Conservation (phyloP, 148 eudicot species). For the Arctostaphylos glauca region DNA sequence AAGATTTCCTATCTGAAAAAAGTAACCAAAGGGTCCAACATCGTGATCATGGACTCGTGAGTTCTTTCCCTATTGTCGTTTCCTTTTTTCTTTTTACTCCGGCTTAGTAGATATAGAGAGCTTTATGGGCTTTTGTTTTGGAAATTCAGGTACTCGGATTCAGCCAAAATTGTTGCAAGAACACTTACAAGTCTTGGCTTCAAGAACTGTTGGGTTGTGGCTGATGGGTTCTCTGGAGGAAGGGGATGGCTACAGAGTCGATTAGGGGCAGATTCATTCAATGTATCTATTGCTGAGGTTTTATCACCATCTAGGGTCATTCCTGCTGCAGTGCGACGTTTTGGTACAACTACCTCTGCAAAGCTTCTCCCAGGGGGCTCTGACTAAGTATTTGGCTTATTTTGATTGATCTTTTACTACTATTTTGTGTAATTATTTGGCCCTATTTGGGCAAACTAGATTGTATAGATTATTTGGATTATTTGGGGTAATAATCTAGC, state of each 20-base stretch:
- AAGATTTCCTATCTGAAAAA: slow-evolving; percentile 91
- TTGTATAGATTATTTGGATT: too few species aligned
- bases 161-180: slow-evolving; percentile 78
- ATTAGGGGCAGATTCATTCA: slow-evolving; percentile 72
- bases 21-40: slow-evolving; percentile 66
- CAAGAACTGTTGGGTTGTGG: slow-evolving; percentile 71
- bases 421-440: slow-evolving; percentile 11
- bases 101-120: neutral
- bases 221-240: slow-evolving; percentile 90
- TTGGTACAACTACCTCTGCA: slow-evolving; percentile 55
- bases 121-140: neutral
- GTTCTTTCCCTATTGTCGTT: slow-evolving; percentile 24
- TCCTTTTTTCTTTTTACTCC: too few species aligned
- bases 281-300: slow-evolving; percentile 58
- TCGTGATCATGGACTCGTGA: slow-evolving; percentile 94
- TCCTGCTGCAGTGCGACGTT: slow-evolving; percentile 48
- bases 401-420: neutral
- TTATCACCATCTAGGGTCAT: slow-evolving; percentile 77
- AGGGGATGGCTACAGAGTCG: slow-evolving; percentile 88
- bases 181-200: slow-evolving; percentile 73
- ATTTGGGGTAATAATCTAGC: too few species aligned
- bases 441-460: too few species aligned
- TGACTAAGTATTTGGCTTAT: slow-evolving; percentile 29
- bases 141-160: slow-evolving; percentile 66
- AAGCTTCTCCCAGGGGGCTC: slow-evolving; percentile 67